Evolutionary conservation across 208 protist genomes (phyloP).

Genomic region (Crithidia bombi): DNA sequence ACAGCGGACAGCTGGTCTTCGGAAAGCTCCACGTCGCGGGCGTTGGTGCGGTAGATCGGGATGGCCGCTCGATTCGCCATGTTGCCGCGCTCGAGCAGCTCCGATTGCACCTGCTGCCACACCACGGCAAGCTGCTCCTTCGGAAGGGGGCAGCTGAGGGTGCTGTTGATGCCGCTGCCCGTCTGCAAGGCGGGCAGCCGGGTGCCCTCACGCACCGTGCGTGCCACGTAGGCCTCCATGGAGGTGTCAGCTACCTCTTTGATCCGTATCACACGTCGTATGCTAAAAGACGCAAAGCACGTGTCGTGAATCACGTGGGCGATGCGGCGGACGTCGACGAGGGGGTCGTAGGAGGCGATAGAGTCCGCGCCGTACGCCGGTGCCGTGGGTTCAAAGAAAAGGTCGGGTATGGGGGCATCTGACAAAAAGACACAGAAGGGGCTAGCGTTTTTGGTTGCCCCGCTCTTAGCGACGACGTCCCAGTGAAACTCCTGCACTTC

Average conservation of each 20-base stretch:
- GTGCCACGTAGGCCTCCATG: constrained; percentile 32
- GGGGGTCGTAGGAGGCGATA: constrained; percentile 31
- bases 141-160: constrained; percentile 47
- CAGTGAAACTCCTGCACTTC: constrained; percentile 50
- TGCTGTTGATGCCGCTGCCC: constrained; percentile 26
- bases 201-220: constrained; percentile 18
- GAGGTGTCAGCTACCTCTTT: constrained; percentile 35
- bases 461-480: constrained; percentile 17
- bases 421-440: constrained; percentile 58
- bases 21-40: constrained; percentile 39
- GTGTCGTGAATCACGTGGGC: constrained; percentile 45
- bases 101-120: constrained; percentile 52
- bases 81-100: constrained; percentile 37
- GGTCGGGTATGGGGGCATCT: constrained; percentile 44
- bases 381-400: constrained; percentile 52
- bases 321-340: constrained; percentile 42
- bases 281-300: constrained; percentile 46
- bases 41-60: constrained; percentile 59
- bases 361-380: constrained; percentile 33
- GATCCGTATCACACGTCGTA: constrained; percentile 47
- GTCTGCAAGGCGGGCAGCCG: constrained; percentile 20
- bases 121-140: constrained; percentile 64
- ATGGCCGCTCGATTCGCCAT: constrained; percentile 52
- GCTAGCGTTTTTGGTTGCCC: neutral
- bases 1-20: constrained; percentile 44